These are phyloP conservation scores for Perilla frutescens DNA, from an alignment of 257 asterid species.

Conservation along the genomic window DNA sequence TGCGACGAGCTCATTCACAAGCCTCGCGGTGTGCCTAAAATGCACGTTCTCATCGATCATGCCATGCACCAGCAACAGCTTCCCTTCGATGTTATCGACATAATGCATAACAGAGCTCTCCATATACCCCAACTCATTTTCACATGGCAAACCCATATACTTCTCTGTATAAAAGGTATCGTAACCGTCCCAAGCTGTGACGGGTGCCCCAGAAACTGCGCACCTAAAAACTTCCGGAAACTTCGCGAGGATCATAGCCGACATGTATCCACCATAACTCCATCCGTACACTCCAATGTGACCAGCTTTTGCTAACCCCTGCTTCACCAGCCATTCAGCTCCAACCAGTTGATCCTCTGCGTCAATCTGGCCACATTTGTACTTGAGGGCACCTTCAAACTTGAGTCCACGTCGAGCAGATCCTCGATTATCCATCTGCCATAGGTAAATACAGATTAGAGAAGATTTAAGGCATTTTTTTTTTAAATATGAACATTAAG, in stretches of 20 bases:
- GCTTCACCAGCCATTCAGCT: slow-evolving; percentile 79
- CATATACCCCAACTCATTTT: slow-evolving; percentile 53
- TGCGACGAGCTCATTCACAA: slow-evolving; percentile 73
- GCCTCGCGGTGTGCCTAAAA: slow-evolving; percentile 93
- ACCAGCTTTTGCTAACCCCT: slow-evolving; percentile 64
- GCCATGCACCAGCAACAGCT: slow-evolving; percentile 83
- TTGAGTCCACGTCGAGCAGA: slow-evolving; percentile 87
- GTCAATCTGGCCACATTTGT: slow-evolving; percentile 75
- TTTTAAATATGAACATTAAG: not conserved
- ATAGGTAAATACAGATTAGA: not conserved
- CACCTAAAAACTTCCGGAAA: slow-evolving; percentile 73
- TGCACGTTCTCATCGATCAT: slow-evolving; percentile 97
- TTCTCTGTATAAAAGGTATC: slow-evolving; percentile 89
- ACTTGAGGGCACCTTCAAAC: slow-evolving; percentile 81
- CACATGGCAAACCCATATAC: slow-evolving; percentile 85
- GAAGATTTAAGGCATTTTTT: not conserved
- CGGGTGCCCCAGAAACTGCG: slow-evolving; percentile 94
- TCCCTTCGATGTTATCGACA: slow-evolving; percentile 63
- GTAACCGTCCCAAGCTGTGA: slow-evolving; percentile 94
- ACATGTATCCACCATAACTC: slow-evolving; percentile 97
- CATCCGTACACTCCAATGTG: slow-evolving; percentile 87
- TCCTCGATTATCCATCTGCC: slow-evolving; percentile 98
- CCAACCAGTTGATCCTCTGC: slow-evolving; percentile 86
- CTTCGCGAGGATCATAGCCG: slow-evolving; percentile 73
- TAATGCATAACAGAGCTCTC: slow-evolving; percentile 76